These are phyloP conservation scores for Beauveria sp. DNA, from an alignment of 2,329 filamentous ascomycete genomes.

Conservation along the genomic window DNA sequence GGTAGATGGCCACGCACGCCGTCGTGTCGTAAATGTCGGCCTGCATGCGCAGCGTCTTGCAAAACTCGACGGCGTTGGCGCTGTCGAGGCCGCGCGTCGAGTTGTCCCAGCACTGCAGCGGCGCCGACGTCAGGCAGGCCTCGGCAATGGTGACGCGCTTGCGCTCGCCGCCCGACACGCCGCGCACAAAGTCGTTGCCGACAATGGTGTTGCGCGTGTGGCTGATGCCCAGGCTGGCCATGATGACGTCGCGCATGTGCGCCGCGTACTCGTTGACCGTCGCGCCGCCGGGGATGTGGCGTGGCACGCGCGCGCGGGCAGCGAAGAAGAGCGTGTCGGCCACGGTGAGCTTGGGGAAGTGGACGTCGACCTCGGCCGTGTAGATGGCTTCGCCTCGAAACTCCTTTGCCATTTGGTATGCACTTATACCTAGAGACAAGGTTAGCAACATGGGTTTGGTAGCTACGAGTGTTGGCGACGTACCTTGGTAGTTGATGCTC, in stretches of 20 bases:
- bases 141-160: slow-evolving; percentile 27
- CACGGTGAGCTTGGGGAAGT: slow-evolving; percentile 52
- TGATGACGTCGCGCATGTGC: slow-evolving; percentile 41
- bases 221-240: slow-evolving; percentile 45
- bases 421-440: too few species aligned
- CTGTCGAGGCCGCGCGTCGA: slow-evolving; percentile 44
- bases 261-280: too few species aligned
- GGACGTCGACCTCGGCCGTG: slow-evolving; percentile 56
- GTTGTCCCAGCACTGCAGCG: slow-evolving; percentile 32
- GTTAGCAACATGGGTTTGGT: too few species aligned
- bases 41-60: slow-evolving; percentile 14
- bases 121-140: slow-evolving; percentile 17
- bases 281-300: slow-evolving; percentile 32
- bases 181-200: slow-evolving; percentile 45
- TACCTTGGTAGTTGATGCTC: slow-evolving; percentile 32
- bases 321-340: slow-evolving; percentile 50
- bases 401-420: too few species aligned
- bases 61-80: slow-evolving; percentile 46
- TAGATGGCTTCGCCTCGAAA: slow-evolving; percentile 27
- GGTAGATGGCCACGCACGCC: slow-evolving; percentile 40
- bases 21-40: slow-evolving; percentile 15
- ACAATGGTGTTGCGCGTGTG: slow-evolving; percentile 45
- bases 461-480: too few species aligned
- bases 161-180: slow-evolving; percentile 44
- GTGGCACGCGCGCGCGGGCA: slow-evolving; percentile 31